These are phyloP conservation scores for Colletotrichum sublineola DNA, from an alignment of 2,329 filamentous ascomycete species.

Conservation along the genomic window DNA sequence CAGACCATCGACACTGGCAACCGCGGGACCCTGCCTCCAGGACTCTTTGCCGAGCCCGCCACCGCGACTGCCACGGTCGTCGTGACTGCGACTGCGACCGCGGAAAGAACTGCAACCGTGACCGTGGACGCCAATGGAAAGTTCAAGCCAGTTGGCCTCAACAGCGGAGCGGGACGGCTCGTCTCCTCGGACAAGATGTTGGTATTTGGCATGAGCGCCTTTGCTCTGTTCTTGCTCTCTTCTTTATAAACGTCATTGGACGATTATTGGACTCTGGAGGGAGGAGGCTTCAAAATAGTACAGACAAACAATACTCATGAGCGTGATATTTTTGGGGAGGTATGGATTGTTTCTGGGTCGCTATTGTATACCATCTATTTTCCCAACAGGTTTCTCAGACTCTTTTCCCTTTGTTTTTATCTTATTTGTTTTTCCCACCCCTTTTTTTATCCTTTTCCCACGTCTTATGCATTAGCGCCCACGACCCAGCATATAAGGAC, in stretches of 20 bases:
- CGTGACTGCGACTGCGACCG: slow-evolving; percentile 26
- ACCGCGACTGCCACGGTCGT: slow-evolving; percentile 27
- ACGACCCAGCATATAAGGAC: not conserved
- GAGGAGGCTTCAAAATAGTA: not conserved
- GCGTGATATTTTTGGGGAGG: not conserved
- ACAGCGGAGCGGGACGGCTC: slow-evolving; percentile 27
- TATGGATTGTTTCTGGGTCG: not conserved
- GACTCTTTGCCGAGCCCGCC: slow-evolving; percentile 11
- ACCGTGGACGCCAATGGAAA: not conserved
- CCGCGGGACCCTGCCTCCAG: not conserved
- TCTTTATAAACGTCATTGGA: slow-evolving; percentile 8
- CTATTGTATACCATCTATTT: slow-evolving; percentile 1
- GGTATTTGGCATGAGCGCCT: slow-evolving; percentile 1
- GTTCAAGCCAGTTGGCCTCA: slow-evolving; percentile 24
- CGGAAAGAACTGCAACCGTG: slow-evolving; percentile 24
- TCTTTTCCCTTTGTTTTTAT: not conserved
- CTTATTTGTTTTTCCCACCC: too few species aligned
- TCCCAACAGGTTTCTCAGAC: not conserved
- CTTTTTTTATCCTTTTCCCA: not conserved
- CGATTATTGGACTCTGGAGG: not conserved
- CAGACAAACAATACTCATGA: not conserved
- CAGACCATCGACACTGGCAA: slow-evolving; percentile 12
- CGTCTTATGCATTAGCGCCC: not conserved
- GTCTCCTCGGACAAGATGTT: slow-evolving; percentile 27
- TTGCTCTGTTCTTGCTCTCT: slow-evolving; percentile 29